Evolutionary conservation across 371 early-diverging fungal species (phyloP), one percentile per base, ranked within the genome.

Genomic region (Lichtheimia ramosa): DNA sequence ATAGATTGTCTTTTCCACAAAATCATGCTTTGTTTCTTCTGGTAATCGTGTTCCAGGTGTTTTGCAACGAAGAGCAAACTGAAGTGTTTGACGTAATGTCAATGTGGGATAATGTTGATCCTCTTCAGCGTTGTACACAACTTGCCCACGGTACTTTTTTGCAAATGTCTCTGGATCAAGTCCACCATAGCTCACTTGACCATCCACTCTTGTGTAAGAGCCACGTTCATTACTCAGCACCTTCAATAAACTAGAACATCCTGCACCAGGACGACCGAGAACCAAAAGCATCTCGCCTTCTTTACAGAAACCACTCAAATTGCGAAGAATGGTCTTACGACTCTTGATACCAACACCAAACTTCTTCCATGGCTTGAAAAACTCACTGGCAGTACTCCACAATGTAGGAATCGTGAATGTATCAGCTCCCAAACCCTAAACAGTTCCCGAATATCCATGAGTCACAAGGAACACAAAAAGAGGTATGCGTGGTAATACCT

Each of bases 281-380:
- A 90, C 85, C 13, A 90, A 64, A 39, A 90, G 64, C 89, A 90
- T 88, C 63, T 90, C 89, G 6, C 89, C 88, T 10, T 84, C 84
- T 14, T 74, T 71, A 40, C 83, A 81, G 52, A 78, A 85, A 10
- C 90, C 90, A 25, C 76, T 80, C 51, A 84, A 62, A 15, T 77
- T 65, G 51, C 82, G 69, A 5, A 88, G 64, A 51, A 90, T 83
- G 1, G 56, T 64, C 23, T 66, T 71, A 28, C 56, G 65, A 16
- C 49, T 68, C 5, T 59, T 60, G 1, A 40, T 50, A 3, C 66
- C 62, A 46, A 65, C n/a, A 15, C 73, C 60, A 23, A 67, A 63
- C n/a, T 43, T 43, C 53, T 69, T 71, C 71, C 74, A 74, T 24
- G 52, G 63, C 18, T 69, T 60, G 20, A 71, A 12, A 24, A 56